A percentile compares a stretch with the other conserved stretches of the same genome.
Evolutionary conservation across 1,284 basidiomycete genomes (phyloP).

Genomic region (Trametes versicolor): DNA sequence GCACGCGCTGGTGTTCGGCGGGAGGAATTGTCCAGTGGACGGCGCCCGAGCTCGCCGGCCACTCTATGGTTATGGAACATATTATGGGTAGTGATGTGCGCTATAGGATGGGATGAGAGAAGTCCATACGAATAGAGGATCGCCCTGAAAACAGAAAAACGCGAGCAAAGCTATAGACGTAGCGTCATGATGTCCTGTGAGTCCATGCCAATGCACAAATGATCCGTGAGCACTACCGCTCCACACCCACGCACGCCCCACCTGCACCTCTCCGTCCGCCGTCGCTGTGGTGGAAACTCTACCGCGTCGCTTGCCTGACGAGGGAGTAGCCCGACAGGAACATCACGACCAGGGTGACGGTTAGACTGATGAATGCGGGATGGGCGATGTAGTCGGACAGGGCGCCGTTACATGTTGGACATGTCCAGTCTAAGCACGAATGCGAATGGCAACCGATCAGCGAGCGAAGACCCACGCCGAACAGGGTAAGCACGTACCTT

Average conservation of each 20-base stretch:
- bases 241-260: constrained; percentile 16
- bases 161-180: constrained; percentile 32
- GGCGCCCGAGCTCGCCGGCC: constrained; percentile 4
- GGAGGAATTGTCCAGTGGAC: neutral
- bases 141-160: constrained; percentile 21
- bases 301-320: constrained; percentile 52
- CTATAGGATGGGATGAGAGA: constrained; percentile 5
- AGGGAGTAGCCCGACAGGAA: constrained; percentile 78
- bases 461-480: constrained; percentile 14
- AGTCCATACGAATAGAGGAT: constrained; percentile 30
- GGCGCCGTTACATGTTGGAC: constrained; percentile 71
- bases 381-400: constrained; percentile 59
- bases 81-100: constrained; percentile 30
- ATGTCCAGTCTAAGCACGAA: constrained; percentile 73
- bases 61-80: constrained; percentile 20
- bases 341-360: constrained; percentile 77
- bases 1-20: constrained; percentile 9
- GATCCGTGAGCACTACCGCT: constrained; percentile 29
- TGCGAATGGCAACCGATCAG: constrained; percentile 16
- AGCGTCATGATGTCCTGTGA: constrained; percentile 34
- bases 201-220: constrained; percentile 26
- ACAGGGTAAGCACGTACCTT: constrained; percentile 60
- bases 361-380: constrained; percentile 71
- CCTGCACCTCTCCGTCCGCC: constrained; percentile 2
- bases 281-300: constrained; percentile 17